Percentiles rank a stretch among this genome's conserved stretches.
Conservation (phyloP, 2,329 filamentous ascomycete genomes). For the Trichophyton simii region DNA sequence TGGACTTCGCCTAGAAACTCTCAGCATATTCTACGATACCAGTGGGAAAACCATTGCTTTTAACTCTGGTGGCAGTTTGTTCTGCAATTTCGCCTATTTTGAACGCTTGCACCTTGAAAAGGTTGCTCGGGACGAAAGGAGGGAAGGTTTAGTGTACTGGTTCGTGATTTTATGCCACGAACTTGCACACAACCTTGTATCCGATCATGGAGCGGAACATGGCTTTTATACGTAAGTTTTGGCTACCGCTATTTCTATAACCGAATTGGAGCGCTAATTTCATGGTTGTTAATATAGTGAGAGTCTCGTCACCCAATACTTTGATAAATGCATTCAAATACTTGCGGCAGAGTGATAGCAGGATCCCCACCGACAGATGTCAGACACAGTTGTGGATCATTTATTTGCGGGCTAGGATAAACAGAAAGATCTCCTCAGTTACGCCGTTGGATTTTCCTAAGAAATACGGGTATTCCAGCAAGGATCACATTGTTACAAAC, state of each 20-base stretch:
- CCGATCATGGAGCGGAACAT: slow-evolving; percentile 63
- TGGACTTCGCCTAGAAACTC: slow-evolving; percentile 49
- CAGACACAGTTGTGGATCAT: not conserved
- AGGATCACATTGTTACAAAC: not conserved
- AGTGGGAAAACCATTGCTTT: slow-evolving; percentile 77
- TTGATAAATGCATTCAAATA: slow-evolving; percentile 53
- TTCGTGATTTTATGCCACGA: slow-evolving; percentile 95
- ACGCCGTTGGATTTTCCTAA: not conserved
- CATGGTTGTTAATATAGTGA: slow-evolving; percentile 38
- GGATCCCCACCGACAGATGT: not conserved
- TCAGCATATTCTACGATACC: slow-evolving; percentile 83
- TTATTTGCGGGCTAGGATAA: not conserved
- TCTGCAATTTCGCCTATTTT: slow-evolving; percentile 88
- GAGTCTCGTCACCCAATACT: slow-evolving; percentile 66
- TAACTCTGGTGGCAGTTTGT: slow-evolving; percentile 74
- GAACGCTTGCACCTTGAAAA: slow-evolving; percentile 57
- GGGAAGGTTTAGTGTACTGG: slow-evolving; percentile 73
- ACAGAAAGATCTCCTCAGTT: not conserved
- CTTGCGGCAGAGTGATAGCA: slow-evolving; percentile 20
- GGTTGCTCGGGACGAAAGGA: slow-evolving; percentile 34
- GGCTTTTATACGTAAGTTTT: slow-evolving; percentile 54
- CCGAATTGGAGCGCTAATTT: not conserved
- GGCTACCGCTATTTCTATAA: not conserved
- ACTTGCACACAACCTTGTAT: slow-evolving; percentile 82
- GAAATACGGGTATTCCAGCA: not conserved